Conservation (phyloP, 108 stramenopile species). For the Skeletonema tropicum region DNA sequence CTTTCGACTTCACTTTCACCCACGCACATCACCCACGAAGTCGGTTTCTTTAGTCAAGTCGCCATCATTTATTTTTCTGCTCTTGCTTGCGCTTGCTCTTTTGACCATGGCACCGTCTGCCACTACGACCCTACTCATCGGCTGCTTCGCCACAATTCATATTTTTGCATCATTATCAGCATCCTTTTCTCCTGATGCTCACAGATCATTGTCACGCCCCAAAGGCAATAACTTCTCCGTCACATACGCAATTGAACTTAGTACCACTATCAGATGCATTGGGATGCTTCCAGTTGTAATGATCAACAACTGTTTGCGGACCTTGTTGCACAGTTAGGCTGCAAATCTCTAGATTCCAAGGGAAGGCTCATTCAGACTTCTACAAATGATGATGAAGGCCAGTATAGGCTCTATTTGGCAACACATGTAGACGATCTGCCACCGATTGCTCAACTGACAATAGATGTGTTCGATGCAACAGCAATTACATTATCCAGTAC, state of each 20-base stretch:
- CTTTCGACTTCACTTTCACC: too few species aligned
- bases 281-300: constrained; percentile 21
- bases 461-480: constrained; percentile 80
- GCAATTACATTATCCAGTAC: constrained; percentile 64
- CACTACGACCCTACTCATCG: not conserved
- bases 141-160: constrained; percentile 1
- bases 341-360: constrained; percentile 21
- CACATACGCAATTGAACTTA: constrained; percentile 17
- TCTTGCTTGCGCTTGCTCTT: too few species aligned
- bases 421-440: constrained; percentile 78
- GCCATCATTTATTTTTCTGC: not conserved
- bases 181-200: not conserved
- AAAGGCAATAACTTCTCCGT: constrained; percentile 1
- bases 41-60: not conserved
- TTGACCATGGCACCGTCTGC: not conserved
- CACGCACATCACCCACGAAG: not conserved
- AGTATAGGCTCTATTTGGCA: constrained; percentile 43
- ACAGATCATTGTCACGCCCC: not conserved
- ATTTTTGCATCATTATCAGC: not conserved
- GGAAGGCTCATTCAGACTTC: constrained; percentile 14
- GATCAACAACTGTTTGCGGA: constrained; percentile 22
- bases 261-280: constrained; percentile 43
- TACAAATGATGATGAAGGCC: not conserved
- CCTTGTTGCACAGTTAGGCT: constrained; percentile 33
- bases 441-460: constrained; percentile 65